phyloP scores from a whole-genome alignment of 495 filamentous ascomycete species.

The Beverwykella pulmonaria region DNA sequence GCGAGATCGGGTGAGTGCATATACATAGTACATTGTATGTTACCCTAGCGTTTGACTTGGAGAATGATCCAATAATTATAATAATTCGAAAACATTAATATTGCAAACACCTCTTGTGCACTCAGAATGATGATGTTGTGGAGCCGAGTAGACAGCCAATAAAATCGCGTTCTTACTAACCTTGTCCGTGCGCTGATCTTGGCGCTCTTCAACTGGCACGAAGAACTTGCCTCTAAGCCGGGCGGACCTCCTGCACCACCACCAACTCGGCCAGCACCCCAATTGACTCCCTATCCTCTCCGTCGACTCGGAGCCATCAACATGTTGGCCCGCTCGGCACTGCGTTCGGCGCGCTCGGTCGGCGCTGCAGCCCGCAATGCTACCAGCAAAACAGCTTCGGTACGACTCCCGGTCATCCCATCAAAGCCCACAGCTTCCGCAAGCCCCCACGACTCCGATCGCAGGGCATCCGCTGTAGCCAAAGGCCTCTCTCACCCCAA shows the following conservation, averaged over 20 bases:
- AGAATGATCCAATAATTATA: too few relatives aligned
- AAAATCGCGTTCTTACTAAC: neutral
- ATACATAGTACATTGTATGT: neutral
- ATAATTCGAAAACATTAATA: too few relatives aligned
- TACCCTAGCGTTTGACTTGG: too few relatives aligned
- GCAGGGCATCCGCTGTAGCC: constrained; percentile 26
- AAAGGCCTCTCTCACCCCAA: constrained; percentile 7
- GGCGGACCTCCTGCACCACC: constrained; percentile 26
- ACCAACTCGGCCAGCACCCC: constrained; percentile 25
- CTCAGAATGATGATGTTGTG: neutral
- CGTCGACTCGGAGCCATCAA: constrained; percentile 44
- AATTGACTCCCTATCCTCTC: constrained; percentile 35
- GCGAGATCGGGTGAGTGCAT: neutral
- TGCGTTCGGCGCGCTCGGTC: constrained; percentile 78
- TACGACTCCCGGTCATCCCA: constrained; percentile 48
- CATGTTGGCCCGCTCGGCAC: constrained; percentile 85
- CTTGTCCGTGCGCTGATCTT: neutral
- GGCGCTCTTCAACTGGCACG: constrained; percentile 6
- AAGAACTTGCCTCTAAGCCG: constrained; percentile 15
- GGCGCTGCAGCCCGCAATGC: constrained; percentile 65
- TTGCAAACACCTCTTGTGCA: too few relatives aligned
- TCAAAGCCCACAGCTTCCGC: constrained; percentile 24
- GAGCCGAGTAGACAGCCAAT: neutral
- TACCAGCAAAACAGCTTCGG: constrained; percentile 61
- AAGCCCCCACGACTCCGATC: constrained; percentile 33